Conservation (phyloP, 1,139 yeast genomes). For the Taphrina wiesneri region DNA sequence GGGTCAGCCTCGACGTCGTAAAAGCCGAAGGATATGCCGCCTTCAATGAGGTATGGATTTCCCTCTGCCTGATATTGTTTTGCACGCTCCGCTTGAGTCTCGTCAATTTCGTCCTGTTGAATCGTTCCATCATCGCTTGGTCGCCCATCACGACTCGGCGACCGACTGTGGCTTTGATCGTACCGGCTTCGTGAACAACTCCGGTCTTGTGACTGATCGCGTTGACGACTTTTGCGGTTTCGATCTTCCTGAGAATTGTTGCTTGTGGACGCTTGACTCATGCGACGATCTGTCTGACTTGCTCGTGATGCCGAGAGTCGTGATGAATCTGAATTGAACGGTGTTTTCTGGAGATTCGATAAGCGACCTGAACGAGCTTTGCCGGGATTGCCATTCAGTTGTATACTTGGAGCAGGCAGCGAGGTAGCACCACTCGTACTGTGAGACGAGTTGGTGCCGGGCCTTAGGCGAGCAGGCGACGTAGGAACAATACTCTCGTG, state of each 20-base stretch:
- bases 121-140: not conserved
- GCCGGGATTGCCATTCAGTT: not conserved
- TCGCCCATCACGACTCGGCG: not conserved
- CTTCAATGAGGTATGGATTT: slow-evolving; percentile 2
- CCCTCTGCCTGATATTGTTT: not conserved
- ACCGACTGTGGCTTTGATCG: not conserved
- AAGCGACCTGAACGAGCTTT: not conserved
- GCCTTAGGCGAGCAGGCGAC: slow-evolving; percentile 16
- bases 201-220: not conserved
- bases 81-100: not conserved
- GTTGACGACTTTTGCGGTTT: not conserved
- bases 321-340: not conserved
- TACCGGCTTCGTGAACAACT: not conserved
- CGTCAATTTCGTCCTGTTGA: not conserved
- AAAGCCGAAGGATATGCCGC: slow-evolving; percentile 15
- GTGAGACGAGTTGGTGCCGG: not conserved
- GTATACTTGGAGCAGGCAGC: slow-evolving; percentile 6
- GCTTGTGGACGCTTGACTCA: not conserved
- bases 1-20: slow-evolving; percentile 9
- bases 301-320: not conserved
- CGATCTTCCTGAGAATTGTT: not conserved
- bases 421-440: not conserved
- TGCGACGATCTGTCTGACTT: not conserved
- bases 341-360: not conserved
- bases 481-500: slow-evolving; percentile 17